phyloP scores from a whole-genome alignment of 164 flowering plant species.

The Buxus sempervirens region DNA sequence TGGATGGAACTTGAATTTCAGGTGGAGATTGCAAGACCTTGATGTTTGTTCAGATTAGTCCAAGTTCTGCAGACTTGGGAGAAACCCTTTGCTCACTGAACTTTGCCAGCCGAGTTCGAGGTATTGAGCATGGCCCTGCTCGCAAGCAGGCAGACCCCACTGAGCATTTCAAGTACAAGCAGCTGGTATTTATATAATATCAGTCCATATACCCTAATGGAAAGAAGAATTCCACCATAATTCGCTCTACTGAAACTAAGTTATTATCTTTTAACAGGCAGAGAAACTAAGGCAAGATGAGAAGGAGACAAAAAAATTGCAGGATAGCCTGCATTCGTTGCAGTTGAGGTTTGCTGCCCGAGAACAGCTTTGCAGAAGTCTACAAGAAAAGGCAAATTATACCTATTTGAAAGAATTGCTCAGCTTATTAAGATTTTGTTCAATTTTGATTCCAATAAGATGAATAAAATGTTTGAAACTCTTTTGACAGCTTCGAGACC shows the following conservation, averaged over 20 bases:
- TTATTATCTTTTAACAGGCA: conserved; percentile 40
- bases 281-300: conserved; percentile 85
- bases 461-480: background rate
- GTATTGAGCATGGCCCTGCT: conserved; percentile 81
- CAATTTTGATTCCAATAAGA: background rate
- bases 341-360: conserved; percentile 70
- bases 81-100: conserved; percentile 88
- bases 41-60: conserved; percentile 93
- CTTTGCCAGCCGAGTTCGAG: conserved; percentile 82
- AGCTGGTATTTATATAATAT: conserved; percentile 49
- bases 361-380: conserved; percentile 66
- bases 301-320: conserved; percentile 73
- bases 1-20: conserved; percentile 24
- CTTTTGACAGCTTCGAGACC: conserved; percentile 60
- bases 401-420: background rate
- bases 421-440: background rate
- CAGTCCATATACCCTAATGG: background rate
- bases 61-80: conserved; percentile 61
- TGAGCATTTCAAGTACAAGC: conserved; percentile 76
- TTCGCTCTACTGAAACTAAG: no score
- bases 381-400: conserved; percentile 78
- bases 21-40: conserved; percentile 95
- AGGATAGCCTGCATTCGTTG: conserved; percentile 68
- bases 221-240: background rate
- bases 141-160: conserved; percentile 68